Evolutionary conservation across 768 basidiomycete species (phyloP).

Genomic region (Suillus bovinus): DNA sequence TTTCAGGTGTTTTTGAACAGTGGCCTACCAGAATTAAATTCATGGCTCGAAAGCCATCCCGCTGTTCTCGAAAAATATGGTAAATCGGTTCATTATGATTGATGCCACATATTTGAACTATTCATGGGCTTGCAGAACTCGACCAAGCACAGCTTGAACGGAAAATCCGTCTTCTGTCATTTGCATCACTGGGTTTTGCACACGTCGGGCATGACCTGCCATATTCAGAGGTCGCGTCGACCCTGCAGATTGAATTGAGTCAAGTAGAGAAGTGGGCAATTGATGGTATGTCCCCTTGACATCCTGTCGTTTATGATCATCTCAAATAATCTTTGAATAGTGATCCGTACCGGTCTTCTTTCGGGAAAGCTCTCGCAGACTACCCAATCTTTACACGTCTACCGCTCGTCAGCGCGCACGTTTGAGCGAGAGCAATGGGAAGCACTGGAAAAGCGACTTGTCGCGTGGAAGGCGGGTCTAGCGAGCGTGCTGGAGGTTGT

Average conservation of each 20-base stretch:
- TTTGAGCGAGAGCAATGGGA: conserved; percentile 84
- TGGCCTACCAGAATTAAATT: conserved; percentile 59
- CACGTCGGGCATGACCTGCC: conserved; percentile 74
- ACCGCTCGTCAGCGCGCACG: conserved; percentile 69
- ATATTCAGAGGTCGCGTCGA: conserved; percentile 68
- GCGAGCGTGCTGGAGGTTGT: conserved; percentile 72
- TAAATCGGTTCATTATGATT: conserved; percentile 30
- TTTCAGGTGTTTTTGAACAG: conserved; percentile 71
- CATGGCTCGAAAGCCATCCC: conserved; percentile 58
- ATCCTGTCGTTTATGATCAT: not conserved
- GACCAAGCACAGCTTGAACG: conserved; percentile 60
- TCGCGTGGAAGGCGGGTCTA: conserved; percentile 79
- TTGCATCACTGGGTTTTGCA: conserved; percentile 75
- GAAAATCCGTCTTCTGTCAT: conserved; percentile 78
- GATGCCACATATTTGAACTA: no score
- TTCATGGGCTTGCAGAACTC: conserved; percentile 42
- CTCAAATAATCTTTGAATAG: conserved; percentile 36
- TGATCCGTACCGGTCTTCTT: conserved; percentile 77
- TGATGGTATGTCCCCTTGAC: conserved; percentile 55
- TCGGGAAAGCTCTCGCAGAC: conserved; percentile 85
- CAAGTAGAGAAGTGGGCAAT: conserved; percentile 89
- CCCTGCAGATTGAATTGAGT: conserved; percentile 60
- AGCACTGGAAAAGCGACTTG: conserved; percentile 67
- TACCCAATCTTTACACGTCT: conserved; percentile 69
- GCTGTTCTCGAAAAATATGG: conserved; percentile 55